Percentiles rank a stretch among this genome's conserved stretches.
Conservation (phyloP, 805 yeast species). For the Pichia deserticola region DNA sequence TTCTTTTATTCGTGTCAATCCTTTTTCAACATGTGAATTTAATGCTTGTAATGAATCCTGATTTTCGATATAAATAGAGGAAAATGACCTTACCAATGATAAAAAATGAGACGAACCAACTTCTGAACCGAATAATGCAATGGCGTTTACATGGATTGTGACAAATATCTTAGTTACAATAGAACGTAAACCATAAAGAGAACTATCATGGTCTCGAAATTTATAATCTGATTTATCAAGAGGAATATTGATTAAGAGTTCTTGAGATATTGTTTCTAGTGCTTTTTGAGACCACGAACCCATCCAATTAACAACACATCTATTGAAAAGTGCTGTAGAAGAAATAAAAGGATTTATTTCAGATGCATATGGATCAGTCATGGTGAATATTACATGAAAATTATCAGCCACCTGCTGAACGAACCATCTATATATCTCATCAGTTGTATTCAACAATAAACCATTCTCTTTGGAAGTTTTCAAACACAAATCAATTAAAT, state of each 20-base stretch:
- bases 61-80: slow-evolving; percentile 33
- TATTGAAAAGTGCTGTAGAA: slow-evolving; percentile 83
- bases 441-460: slow-evolving; percentile 52
- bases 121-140: background rate
- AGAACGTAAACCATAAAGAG: slow-evolving; percentile 19
- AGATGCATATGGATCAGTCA: slow-evolving; percentile 42
- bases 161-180: slow-evolving; percentile 42
- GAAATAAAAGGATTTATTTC: slow-evolving; percentile 43
- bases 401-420: slow-evolving; percentile 56
- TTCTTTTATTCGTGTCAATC: slow-evolving; percentile 68
- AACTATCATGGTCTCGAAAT: slow-evolving; percentile 22
- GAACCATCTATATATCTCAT: slow-evolving; percentile 74
- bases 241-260: slow-evolving; percentile 33
- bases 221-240: slow-evolving; percentile 40
- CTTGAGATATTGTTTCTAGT: slow-evolving; percentile 40
- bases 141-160: slow-evolving; percentile 33
- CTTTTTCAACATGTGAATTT: slow-evolving; percentile 66
- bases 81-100: slow-evolving; percentile 41
- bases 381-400: slow-evolving; percentile 76
- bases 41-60: slow-evolving; percentile 48
- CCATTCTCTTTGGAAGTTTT: slow-evolving; percentile 57
- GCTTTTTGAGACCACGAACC: slow-evolving; percentile 67
- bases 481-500: slow-evolving; percentile 46
- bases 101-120: slow-evolving; percentile 51
- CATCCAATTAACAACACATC: slow-evolving; percentile 87